A percentile compares a stretch with the other conserved stretches of the same genome.
phyloP scores from a whole-genome alignment of 345 rosid genomes.

The Cardiospermum halicacabum region DNA sequence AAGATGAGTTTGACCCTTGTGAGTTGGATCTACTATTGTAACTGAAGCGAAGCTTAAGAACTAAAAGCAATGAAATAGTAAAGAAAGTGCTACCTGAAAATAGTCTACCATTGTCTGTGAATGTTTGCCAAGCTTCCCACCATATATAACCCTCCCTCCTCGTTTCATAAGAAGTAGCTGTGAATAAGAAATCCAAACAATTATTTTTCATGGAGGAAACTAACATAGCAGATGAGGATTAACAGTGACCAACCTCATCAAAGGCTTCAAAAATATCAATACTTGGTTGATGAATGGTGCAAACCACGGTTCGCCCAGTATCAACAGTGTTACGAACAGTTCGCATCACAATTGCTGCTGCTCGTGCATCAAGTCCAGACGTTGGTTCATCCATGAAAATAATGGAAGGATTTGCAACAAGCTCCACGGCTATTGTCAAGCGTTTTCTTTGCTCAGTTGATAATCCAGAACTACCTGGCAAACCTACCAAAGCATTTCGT shows the following conservation, averaged over 20 bases:
- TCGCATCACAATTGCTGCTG: conserved; percentile 58
- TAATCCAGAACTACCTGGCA: conserved; percentile 80
- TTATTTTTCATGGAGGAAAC: conserved; percentile 4
- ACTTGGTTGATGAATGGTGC: conserved; percentile 60
- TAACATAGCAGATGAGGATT: not conserved
- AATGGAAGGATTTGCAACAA: conserved; percentile 75
- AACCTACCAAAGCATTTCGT: conserved; percentile 74
- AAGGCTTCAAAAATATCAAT: conserved; percentile 61
- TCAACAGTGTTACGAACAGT: conserved; percentile 55
- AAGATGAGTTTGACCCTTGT: not conserved
- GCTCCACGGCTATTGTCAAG: conserved; percentile 89
- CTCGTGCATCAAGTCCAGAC: conserved; percentile 60
- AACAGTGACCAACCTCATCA: conserved; percentile 48
- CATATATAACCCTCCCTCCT: conserved; percentile 49
- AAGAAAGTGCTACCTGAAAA: conserved; percentile 37
- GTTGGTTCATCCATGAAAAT: conserved; percentile 65
- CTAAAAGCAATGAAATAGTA: not conserved
- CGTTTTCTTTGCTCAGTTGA: conserved; percentile 97
- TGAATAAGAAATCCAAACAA: conserved; percentile 2
- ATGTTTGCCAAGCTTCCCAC: conserved; percentile 43
- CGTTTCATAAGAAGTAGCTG: conserved; percentile 57
- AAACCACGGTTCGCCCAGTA: conserved; percentile 58
- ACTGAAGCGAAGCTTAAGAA: not conserved
- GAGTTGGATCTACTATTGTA: not conserved
- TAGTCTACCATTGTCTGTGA: conserved; percentile 48